Evolutionary conservation across 306 rosid species (phyloP).

Genomic region (Sophora flavescens): DNA sequence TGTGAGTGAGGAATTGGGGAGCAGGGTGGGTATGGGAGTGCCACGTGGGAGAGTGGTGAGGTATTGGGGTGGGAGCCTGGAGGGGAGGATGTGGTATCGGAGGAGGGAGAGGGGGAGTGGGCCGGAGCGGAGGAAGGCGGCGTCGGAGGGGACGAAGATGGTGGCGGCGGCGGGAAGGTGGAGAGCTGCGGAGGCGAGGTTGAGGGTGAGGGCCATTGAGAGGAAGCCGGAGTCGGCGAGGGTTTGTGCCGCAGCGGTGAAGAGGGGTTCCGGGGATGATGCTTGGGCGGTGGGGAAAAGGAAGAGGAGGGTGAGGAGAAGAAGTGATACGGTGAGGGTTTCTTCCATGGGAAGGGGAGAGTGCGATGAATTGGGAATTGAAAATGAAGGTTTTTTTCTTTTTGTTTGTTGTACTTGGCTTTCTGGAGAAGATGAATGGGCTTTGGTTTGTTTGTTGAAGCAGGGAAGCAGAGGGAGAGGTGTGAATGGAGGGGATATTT

Average conservation of each 20-base stretch:
- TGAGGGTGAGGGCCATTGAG: slow-evolving; percentile 56
- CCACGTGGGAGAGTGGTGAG: slow-evolving; percentile 21
- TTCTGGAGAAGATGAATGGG: background rate
- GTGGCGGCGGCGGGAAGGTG: slow-evolving; percentile 44
- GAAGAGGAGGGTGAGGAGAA: slow-evolving; percentile 1
- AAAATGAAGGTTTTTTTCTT: background rate
- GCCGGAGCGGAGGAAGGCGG: slow-evolving; percentile 48
- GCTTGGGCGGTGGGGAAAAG: background rate
- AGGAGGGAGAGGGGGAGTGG: slow-evolving; percentile 49
- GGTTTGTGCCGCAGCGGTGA: slow-evolving; percentile 34
- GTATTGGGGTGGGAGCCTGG: slow-evolving; percentile 33
- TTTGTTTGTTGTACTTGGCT: background rate
- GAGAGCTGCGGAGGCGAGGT: slow-evolving; percentile 41
- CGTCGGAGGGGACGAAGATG: slow-evolving; percentile 54
- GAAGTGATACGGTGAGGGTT: background rate
- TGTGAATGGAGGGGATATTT: background rate
- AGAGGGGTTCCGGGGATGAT: slow-evolving; percentile 17
- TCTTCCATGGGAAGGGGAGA: background rate
- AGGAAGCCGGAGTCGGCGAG: slow-evolving; percentile 54
- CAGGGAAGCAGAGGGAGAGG: background rate
- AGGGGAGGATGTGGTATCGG: slow-evolving; percentile 51
- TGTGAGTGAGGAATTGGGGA: slow-evolving; percentile 22
- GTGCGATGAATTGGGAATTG: background rate
- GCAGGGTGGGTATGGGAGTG: slow-evolving; percentile 31
- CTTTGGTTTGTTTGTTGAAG: background rate